Percentiles rank a stretch among this genome's conserved stretches.
These are phyloP conservation scores for Anisodus acutangulus DNA, from an alignment of 257 asterid species.

Conservation along the genomic window DNA sequence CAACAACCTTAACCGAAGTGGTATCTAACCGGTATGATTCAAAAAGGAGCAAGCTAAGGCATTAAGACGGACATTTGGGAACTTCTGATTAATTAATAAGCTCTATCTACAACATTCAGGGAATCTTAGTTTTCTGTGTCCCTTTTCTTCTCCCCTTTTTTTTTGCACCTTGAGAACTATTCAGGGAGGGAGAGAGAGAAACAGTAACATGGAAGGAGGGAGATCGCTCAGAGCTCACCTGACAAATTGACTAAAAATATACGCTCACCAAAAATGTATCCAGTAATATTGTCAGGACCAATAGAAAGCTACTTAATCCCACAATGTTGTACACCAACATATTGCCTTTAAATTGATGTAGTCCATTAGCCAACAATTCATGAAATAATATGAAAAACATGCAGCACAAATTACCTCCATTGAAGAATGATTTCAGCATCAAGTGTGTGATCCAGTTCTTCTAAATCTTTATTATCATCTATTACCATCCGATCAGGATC, in stretches of 20 bases:
- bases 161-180: slow-evolving; percentile 11
- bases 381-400: neutral
- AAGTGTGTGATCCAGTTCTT: slow-evolving; percentile 85
- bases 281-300: neutral
- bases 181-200: neutral
- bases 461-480: slow-evolving; percentile 82
- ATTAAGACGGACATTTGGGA: slow-evolving; percentile 1
- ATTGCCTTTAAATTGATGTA: slow-evolving; percentile 19
- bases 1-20: slow-evolving; percentile 2
- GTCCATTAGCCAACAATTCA: slow-evolving; percentile 4
- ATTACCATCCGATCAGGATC: slow-evolving; percentile 69
- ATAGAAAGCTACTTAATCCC: neutral
- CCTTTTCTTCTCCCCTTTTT: no score
- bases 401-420: slow-evolving; percentile 70
- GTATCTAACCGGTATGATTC: neutral
- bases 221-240: neutral
- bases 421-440: slow-evolving; percentile 86
- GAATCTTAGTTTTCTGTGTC: neutral
- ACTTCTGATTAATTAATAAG: slow-evolving; percentile 3
- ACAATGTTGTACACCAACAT: slow-evolving; percentile 6
- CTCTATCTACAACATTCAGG: slow-evolving; percentile 17
- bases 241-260: neutral
- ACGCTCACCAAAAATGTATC: neutral
- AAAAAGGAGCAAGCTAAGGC: slow-evolving; percentile 1
- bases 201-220: neutral